phyloP scores from a whole-genome alignment of 768 basidiomycete genomes.

The Pleurotus cornucopiae region DNA sequence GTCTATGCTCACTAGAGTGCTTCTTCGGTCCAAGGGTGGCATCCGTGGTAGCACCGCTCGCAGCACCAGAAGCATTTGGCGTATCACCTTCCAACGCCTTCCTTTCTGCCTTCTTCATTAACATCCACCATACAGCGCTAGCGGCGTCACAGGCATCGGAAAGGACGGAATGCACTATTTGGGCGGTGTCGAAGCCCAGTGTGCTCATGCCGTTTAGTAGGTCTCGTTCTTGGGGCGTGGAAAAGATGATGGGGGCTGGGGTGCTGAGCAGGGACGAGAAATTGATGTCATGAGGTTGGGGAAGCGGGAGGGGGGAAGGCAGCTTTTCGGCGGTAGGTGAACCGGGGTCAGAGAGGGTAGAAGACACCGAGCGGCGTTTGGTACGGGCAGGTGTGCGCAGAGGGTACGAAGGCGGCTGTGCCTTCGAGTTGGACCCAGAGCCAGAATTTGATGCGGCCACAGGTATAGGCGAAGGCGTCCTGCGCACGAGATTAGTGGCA shows the following conservation, averaged over 20 bases:
- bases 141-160: slow-evolving; percentile 90
- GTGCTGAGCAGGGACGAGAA: slow-evolving; percentile 60
- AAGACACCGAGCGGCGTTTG: slow-evolving; percentile 93
- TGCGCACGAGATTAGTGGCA: slow-evolving; percentile 14
- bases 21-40: slow-evolving; percentile 13
- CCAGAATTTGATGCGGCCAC: slow-evolving; percentile 20
- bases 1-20: slow-evolving; percentile 15
- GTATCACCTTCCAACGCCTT: slow-evolving; percentile 33
- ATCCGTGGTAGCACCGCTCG: slow-evolving; percentile 10
- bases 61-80: slow-evolving; percentile 10
- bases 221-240: slow-evolving; percentile 75
- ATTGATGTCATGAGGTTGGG: slow-evolving; percentile 44
- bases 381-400: slow-evolving; percentile 90
- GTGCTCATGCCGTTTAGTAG: slow-evolving; percentile 69
- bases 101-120: slow-evolving; percentile 75
- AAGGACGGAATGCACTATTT: slow-evolving; percentile 91
- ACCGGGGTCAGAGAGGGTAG: slow-evolving; percentile 65
- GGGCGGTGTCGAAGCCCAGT: slow-evolving; percentile 89
- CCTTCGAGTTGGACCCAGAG: slow-evolving; percentile 23
- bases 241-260: slow-evolving; percentile 81
- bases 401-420: slow-evolving; percentile 54
- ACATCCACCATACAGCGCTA: slow-evolving; percentile 95
- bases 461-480: slow-evolving; percentile 24
- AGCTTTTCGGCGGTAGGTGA: slow-evolving; percentile 47
- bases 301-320: slow-evolving; percentile 29